Evolutionary conservation across 2,329 filamentous ascomycete species (phyloP), one percentile per base, ranked within the genome.

Genomic region (Scorias spongiosa): DNA sequence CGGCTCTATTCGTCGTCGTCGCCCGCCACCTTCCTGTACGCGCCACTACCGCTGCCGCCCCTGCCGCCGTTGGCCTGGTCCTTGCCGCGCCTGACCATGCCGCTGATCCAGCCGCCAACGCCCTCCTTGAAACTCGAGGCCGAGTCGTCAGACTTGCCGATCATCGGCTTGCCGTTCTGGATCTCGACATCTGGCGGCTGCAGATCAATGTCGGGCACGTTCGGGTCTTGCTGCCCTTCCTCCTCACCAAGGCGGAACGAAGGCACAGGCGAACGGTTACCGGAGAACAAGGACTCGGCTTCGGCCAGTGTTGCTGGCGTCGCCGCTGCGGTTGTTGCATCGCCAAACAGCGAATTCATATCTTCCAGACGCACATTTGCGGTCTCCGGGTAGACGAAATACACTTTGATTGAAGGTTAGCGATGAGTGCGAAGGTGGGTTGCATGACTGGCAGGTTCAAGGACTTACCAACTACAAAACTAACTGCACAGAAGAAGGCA

Each of bases 381-480:
- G 0, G 91, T 98, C 65, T 98, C 91, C 28, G 91, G 91, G 62
- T 96, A 98, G 53, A 94, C 76, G 65, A 96, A 96, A 66, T 89
- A 98, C 7, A 98, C 91, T 95, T 58, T 14, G 17, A 36, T 11
- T 32, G 15, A 36, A 2, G 39, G 46, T 51, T 37, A 52, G 50
- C 39, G 20, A 12, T n/a, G 12, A 17, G 26, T 10, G 41, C 7
- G 8, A 17, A n/a, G 12, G 34, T 37, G 12, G 8, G 34, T 4
- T 17, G 12, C 20, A 26, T 26, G 4, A 26, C 7, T 10, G 8
- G 11, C 6, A 20, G 26, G 29, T 20, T 10, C 29, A 30, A 30
- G 39, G 8, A 74, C 84, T 75, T 72, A 95, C 89, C 91, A 66
- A 96, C 80, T 45, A 98, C 82, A 60, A 98, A 95, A 74, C 86